Percentiles rank a stretch among this genome's conserved stretches.
These are phyloP conservation scores for Tubosaeta brunneosetosa DNA, from an alignment of 768 basidiomycete species.

Conservation along the genomic window DNA sequence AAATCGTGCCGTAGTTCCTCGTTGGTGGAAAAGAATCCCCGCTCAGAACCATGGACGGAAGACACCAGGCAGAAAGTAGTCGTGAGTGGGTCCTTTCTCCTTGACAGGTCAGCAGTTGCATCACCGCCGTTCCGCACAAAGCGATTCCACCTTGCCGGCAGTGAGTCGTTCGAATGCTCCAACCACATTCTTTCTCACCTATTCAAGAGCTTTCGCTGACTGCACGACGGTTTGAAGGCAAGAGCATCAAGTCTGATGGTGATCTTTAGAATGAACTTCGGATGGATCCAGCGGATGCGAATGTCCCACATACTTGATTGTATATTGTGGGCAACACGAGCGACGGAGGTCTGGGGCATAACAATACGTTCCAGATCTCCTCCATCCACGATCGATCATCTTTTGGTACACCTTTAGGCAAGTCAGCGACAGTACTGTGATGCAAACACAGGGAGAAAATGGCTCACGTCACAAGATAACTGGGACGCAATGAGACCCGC, in stretches of 20 bases:
- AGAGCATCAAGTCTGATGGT: conserved; percentile 57
- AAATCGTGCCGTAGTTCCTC: conserved; percentile 47
- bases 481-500: conserved; percentile 48
- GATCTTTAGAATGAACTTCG: conserved; percentile 14
- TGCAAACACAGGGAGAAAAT: neutral
- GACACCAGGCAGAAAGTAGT: conserved; percentile 38
- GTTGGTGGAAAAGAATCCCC: conserved; percentile 24
- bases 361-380: conserved; percentile 76
- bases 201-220: conserved; percentile 70
- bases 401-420: conserved; percentile 61
- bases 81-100: conserved; percentile 8
- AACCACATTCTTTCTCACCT: conserved; percentile 38
- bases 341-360: conserved; percentile 81
- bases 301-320: conserved; percentile 64
- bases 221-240: conserved; percentile 64
- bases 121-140: conserved; percentile 49
- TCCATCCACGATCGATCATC: conserved; percentile 85
- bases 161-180: neutral
- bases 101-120: conserved; percentile 6
- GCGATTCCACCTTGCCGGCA: conserved; percentile 60
- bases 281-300: neutral
- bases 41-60: conserved; percentile 57
- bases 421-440: conserved; percentile 2
- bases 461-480: conserved; percentile 49
- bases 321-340: conserved; percentile 93